Base-by-base conservation (phyloP, 306 rosid species). In the Vicia faba region DNA sequence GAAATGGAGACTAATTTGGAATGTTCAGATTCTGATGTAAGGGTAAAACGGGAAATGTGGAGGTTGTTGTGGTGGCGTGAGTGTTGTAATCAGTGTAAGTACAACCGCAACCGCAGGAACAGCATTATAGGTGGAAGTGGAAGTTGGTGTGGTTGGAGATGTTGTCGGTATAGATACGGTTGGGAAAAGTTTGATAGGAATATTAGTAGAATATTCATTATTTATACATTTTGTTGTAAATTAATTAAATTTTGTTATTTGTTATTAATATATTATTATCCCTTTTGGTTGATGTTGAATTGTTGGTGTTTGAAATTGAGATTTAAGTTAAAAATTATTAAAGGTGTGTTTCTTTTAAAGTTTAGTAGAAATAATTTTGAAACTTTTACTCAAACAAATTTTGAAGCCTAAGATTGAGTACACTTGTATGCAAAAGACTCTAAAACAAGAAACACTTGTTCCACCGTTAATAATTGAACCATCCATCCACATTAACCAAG, bases 91-190 rank as follows among this genome's bases (percentile, higher is more conserved):
- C 38, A 33, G 38, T 48, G 26, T 12, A 53, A 53, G 31, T 19
- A 31, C 28, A 60, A 38, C 69, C 53, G 62, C 26, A 44, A 56
- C 78, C 60, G 72, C 2, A 45, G 8, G 61, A 44, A 33, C 8
- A n/a, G 15, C 3, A 12, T 23, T 28, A 74, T 7, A 28, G 87
- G 53, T 75, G 86, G 72, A 44, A 26, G 29, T 57, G 61, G 40
- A 44, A 25, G 45, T 57, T 49, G 41, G 28, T 16, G 14, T 33
- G 46, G 49, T 23, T 12, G 64, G 61, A 58, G 76, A 13, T 68
- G 81, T 79, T 68, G 81, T 79, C 69, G 81, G 76, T 5, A 73
- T 72, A 69, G 73, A 53, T 29, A 15, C 61, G 64, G 39, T 58
- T 50, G 55, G 73, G 67, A 38, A 64, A 63, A 57, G 65, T 69